Conservation (phyloP, 176 grass and related monocot genomes). For the Oryza rufipogon region DNA sequence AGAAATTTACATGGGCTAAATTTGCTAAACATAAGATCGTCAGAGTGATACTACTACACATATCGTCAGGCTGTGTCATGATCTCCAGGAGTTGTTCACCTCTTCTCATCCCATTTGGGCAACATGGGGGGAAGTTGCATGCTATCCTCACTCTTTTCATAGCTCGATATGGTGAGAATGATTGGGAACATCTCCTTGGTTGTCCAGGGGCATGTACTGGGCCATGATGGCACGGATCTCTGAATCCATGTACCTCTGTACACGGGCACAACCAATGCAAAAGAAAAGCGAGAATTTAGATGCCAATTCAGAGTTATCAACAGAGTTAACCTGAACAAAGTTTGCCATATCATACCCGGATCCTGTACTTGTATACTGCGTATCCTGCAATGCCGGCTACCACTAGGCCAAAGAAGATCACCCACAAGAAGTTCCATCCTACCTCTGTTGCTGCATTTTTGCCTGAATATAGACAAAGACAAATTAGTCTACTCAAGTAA, state of each 20-base stretch:
- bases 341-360: constrained; percentile 54
- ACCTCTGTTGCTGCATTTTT: constrained; percentile 57
- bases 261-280: background rate
- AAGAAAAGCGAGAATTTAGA: constrained; percentile 8
- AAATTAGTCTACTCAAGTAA: constrained; percentile 11
- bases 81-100: background rate
- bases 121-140: background rate
- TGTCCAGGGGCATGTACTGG: constrained; percentile 86
- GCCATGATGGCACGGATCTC: constrained; percentile 93
- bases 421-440: constrained; percentile 90
- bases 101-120: background rate
- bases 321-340: background rate
- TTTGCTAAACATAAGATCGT: background rate
- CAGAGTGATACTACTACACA: background rate
- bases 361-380: constrained; percentile 92
- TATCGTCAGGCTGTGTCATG: background rate
- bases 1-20: constrained; percentile 34
- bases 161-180: constrained; percentile 65
- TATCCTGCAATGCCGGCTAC: constrained; percentile 73
- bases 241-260: constrained; percentile 88
- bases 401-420: constrained; percentile 71
- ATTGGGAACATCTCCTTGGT: constrained; percentile 59
- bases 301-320: constrained; percentile 6
- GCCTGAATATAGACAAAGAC: constrained; percentile 45
- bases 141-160: constrained; percentile 23